These are phyloP conservation scores for Beauveria caledonica DNA, from an alignment of 2,329 filamentous ascomycete genomes.

Conservation along the genomic window DNA sequence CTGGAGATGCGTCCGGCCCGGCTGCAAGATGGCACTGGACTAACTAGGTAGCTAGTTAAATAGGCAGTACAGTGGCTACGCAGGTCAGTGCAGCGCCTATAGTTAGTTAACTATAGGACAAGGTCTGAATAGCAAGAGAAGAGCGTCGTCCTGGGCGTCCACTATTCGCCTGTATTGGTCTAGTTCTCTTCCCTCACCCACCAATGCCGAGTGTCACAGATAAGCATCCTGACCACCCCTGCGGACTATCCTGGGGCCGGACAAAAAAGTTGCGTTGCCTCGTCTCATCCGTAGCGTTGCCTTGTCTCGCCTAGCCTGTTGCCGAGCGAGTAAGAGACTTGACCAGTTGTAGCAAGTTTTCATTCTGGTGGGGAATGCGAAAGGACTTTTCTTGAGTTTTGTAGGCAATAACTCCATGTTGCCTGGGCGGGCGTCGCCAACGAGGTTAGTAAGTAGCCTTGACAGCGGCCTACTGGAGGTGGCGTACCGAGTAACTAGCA, in stretches of 20 bases:
- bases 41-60: background rate
- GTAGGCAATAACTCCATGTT: background rate
- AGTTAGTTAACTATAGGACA: no score
- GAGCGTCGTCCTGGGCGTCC: background rate
- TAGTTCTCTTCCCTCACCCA: background rate
- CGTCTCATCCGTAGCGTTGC: background rate
- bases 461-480: background rate
- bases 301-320: background rate
- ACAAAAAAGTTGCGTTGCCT: background rate
- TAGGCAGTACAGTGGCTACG: background rate
- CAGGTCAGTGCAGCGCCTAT: no score
- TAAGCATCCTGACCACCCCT: conserved; percentile 9
- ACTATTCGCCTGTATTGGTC: background rate
- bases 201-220: conserved; percentile 11
- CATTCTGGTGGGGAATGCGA: background rate
- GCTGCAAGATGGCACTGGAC: conserved; percentile 2
- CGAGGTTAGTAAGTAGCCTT: background rate
- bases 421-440: background rate
- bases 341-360: conserved; percentile 1
- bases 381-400: background rate
- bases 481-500: no score
- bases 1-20: conserved; percentile 4
- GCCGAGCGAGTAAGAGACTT: conserved; percentile 1
- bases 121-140: no score
- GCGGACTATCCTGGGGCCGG: background rate